Base-by-base conservation (phyloP, 306 rosid species). In the Alnus rubra region DNA sequence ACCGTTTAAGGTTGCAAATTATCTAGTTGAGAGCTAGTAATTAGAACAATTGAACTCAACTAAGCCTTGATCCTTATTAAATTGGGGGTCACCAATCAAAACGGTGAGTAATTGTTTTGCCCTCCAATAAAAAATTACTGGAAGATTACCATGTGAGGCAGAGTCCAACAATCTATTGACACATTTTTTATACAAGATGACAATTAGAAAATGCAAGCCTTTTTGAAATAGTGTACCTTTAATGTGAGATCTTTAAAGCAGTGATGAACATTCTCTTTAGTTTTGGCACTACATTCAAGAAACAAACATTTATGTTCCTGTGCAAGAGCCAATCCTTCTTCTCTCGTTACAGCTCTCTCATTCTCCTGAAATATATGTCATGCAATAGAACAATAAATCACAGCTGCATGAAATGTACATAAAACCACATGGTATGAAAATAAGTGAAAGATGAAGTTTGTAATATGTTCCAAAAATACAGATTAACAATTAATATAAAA, bases 321-420 rank as follows among this genome's bases (percentile, higher is more conserved):
- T 16, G 98, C 98, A 83, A 91, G 96, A 35, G 97, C 90, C 84
- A 91, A 74, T 44, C 97, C 98, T 79, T 93, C 98, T 86, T 93
- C 98, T 81, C 81, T 87, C 9, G 88, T 87, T 75, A 93, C 98
- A 23, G 81, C 93, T 83, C 97, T 91, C 73, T 89, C 93, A 31
- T 84, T 81, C 60, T 89, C 97, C 98, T 93, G 88, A 52, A 82
- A 76, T 44, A 45, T 44, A 51, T 63, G 35, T 11, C 44, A 62
- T 28, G 31, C 39, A 23, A 50, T 51, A 35, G 47, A 35, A 58
- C 74, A 23, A 48, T 28, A 71, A 70, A 56, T 33, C 6, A 1
- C 69, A 7, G 35, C 59, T 16, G 37, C 37, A 12, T 37, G 9
- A 42, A 39, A 74, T 37, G 65, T 51, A 37, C 19, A 44, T 65